These are phyloP conservation scores for Deuterostichococcus epilithicus DNA, from an alignment of 139 green algal species.

Conservation along the genomic window DNA sequence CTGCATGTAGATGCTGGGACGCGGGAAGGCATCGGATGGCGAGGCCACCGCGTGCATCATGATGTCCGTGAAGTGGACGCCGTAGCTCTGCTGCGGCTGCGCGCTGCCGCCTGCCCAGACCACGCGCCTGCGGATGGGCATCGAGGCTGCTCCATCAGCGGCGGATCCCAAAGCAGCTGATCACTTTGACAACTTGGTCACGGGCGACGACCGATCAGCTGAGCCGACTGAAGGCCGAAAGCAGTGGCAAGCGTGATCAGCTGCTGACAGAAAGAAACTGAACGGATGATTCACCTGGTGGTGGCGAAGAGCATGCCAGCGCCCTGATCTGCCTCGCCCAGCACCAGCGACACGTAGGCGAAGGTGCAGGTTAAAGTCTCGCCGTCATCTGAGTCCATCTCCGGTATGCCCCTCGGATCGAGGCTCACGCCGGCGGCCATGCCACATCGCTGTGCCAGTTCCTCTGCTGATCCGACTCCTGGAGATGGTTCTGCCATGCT, in stretches of 20 bases:
- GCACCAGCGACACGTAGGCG: not conserved
- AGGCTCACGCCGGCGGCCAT: not conserved
- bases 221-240: no score
- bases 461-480: not conserved
- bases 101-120: constrained; percentile 1
- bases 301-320: constrained; percentile 3
- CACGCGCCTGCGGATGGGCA: not conserved
- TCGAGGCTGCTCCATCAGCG: no score
- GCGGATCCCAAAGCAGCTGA: no score
- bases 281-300: not conserved
- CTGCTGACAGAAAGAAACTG: no score
- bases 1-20: constrained; percentile 13
- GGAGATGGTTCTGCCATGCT: not conserved
- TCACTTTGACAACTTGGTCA: no score
- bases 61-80: constrained; percentile 3
- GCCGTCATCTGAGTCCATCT: constrained; percentile 2
- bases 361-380: not conserved
- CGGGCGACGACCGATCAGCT: no score
- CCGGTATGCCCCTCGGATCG: not conserved
- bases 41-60: constrained; percentile 8
- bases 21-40: not conserved
- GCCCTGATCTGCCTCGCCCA: constrained; percentile 2
- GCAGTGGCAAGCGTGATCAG: no score
- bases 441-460: not conserved
- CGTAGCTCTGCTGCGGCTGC: not conserved